Evolutionary conservation across 1,139 yeast species (phyloP), one percentile per base, ranked within the genome.

Genomic region (Hyphopichia wangnamkhiaoensis): DNA sequence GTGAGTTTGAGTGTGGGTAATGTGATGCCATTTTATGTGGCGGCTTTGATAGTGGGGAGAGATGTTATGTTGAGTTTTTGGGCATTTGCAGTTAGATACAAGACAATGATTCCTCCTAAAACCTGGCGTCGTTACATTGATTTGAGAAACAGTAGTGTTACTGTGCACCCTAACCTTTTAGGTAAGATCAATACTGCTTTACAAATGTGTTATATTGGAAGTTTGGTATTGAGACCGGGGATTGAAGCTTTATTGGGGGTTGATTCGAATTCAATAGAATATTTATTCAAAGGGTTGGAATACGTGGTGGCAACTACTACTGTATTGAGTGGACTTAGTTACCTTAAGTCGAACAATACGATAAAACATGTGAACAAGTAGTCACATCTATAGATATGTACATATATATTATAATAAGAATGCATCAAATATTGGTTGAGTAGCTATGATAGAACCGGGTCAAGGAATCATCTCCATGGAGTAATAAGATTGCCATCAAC

Each of bases 171-270:
- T 2, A 89, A 94, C n/a, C 66, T 74, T 37, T 79, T 94, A 29
- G 90, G 96, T 10, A 93, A 93, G 59, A 74, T 82, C 57, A 91
- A 94, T 60, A 94, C 98, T 0, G 89, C 83, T 2, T 74, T 94
- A 47, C 98, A 94, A 61, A 91, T 94, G 97, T 55, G 87, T 8
- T 91, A 91, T 52, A 75, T 94, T 35, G 96, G 95, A 0, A 70
- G 80, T 14, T 78, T 87, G 44, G 85, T 91, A 37, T 66, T 83
- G 28, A 71, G 76, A 43, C 94, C 94, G 0, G 83, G 82, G 0
- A 49, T 84, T 14, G 63, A 72, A 40, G 47, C 61, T 4, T 38
- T 60, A 13, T 39, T 70, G n/a, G 44, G 37, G 20, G 45, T 19
- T 26, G 33, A 33, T 37, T 16, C 6, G 43, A 40, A 27, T 53